phyloP scores from a whole-genome alignment of 2,329 filamentous ascomycete genomes.

The Aspergillus glaucus region DNA sequence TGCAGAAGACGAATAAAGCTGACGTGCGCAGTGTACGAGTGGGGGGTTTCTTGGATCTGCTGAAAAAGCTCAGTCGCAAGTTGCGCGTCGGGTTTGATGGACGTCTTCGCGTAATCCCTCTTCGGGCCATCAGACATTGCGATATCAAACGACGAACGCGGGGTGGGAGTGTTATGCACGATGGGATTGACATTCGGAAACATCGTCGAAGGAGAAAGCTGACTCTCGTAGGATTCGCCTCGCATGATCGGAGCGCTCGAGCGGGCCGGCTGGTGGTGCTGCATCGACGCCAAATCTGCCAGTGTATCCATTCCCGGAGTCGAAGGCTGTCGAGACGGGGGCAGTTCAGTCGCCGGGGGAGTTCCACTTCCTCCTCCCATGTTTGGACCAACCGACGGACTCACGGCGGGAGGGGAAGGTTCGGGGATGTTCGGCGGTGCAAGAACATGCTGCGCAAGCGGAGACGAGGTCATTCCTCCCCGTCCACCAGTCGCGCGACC shows the following conservation, averaged over 20 bases:
- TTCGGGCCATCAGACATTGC: constrained; percentile 39
- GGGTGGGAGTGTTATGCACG: constrained; percentile 33
- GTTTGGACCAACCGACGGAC: constrained; percentile 23
- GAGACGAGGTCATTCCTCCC: constrained; percentile 34
- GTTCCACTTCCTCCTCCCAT: constrained; percentile 27
- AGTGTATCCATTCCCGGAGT: constrained; percentile 46
- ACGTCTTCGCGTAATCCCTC: constrained; percentile 37
- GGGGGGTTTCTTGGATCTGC: constrained; percentile 41
- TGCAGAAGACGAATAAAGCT: constrained; percentile 44
- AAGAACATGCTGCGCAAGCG: constrained; percentile 38
- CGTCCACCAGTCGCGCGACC: constrained; percentile 27
- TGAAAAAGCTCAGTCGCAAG: constrained; percentile 36
- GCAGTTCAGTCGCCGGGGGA: constrained; percentile 27
- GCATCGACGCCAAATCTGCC: constrained; percentile 43
- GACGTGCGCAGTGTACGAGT: constrained; percentile 42
- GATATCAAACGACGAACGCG: constrained; percentile 40
- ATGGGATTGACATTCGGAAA: constrained; percentile 33
- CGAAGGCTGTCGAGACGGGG: constrained; percentile 35
- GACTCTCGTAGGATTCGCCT: constrained; percentile 36
- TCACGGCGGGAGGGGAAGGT: constrained; percentile 31
- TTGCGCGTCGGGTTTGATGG: constrained; percentile 35
- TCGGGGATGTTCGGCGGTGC: constrained; percentile 32
- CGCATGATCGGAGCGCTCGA: constrained; percentile 33
- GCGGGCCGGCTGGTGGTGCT: constrained; percentile 39
- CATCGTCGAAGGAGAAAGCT: constrained; percentile 38